Percentiles rank a stretch among this genome's conserved stretches.
phyloP scores from a whole-genome alignment of 768 basidiomycete species.

The Albatrellus ellisii region DNA sequence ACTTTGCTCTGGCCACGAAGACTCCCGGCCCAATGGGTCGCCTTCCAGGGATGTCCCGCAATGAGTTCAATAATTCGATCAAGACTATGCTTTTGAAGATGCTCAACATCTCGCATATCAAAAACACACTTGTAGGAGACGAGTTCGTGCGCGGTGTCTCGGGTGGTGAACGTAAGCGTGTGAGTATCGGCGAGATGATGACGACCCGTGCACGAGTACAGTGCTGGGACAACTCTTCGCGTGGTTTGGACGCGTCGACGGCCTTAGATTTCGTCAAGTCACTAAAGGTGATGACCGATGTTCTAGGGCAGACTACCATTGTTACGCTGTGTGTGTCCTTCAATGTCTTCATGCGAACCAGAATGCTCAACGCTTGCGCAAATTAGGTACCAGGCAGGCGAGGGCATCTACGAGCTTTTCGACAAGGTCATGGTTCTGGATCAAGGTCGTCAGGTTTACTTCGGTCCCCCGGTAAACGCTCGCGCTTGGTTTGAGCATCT shows the following conservation, averaged over 20 bases:
- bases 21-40: conserved; percentile 68
- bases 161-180: conserved; percentile 74
- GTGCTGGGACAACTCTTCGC: conserved; percentile 78
- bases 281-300: conserved; percentile 73
- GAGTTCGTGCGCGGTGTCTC: conserved; percentile 78
- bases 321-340: conserved; percentile 45
- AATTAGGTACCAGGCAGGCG: conserved; percentile 50
- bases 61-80: conserved; percentile 45
- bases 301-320: conserved; percentile 69
- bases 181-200: conserved; percentile 85
- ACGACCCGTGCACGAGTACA: conserved; percentile 72
- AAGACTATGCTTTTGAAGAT: conserved; percentile 56
- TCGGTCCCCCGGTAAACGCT: conserved; percentile 62
- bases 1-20: conserved; percentile 61
- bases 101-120: conserved; percentile 78
- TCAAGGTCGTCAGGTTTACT: conserved; percentile 73
- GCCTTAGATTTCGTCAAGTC: conserved; percentile 79
- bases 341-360: not conserved
- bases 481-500: conserved; percentile 66
- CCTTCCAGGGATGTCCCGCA: conserved; percentile 48
- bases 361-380: conserved; percentile 18
- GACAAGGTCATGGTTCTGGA: conserved; percentile 85
- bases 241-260: conserved; percentile 77
- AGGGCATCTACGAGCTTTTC: conserved; percentile 67
- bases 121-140: conserved; percentile 72